These are phyloP conservation scores for Diospyros kaki DNA, from an alignment of 148 eudicot species.

Conservation along the genomic window DNA sequence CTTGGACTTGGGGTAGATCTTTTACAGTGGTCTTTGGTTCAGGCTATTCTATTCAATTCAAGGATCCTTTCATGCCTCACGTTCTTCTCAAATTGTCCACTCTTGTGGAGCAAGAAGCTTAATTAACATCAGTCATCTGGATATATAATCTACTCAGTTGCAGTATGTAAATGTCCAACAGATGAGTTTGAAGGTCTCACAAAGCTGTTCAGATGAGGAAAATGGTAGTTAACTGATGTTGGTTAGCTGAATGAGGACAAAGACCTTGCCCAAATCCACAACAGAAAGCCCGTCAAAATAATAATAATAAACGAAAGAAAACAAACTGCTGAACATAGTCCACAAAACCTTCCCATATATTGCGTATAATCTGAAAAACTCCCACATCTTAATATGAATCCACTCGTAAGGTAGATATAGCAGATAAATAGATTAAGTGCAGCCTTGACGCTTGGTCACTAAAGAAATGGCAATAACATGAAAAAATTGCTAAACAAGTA, in stretches of 20 bases:
- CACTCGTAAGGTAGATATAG: too few species aligned
- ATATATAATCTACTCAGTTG: background rate
- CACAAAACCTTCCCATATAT: background rate
- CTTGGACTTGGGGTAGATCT: too few species aligned
- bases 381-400: background rate
- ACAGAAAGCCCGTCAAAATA: background rate
- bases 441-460: background rate
- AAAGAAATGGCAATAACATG: background rate
- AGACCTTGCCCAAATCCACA: too few species aligned
- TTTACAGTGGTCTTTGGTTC: too few species aligned
- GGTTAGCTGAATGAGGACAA: too few species aligned
- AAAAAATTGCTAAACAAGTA: background rate
- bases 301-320: background rate
- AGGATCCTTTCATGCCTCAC: too few species aligned
- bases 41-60: too few species aligned
- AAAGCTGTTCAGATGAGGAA: background rate
- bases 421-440: too few species aligned
- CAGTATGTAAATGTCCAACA: background rate
- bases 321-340: background rate
- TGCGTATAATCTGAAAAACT: background rate
- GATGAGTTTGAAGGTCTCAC: background rate
- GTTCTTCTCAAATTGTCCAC: too few species aligned
- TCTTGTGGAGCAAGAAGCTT: background rate
- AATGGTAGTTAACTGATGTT: too few species aligned
- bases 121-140: background rate